Conservation (phyloP, 23 red algal genomes). For the Gracilaria gracilis region DNA sequence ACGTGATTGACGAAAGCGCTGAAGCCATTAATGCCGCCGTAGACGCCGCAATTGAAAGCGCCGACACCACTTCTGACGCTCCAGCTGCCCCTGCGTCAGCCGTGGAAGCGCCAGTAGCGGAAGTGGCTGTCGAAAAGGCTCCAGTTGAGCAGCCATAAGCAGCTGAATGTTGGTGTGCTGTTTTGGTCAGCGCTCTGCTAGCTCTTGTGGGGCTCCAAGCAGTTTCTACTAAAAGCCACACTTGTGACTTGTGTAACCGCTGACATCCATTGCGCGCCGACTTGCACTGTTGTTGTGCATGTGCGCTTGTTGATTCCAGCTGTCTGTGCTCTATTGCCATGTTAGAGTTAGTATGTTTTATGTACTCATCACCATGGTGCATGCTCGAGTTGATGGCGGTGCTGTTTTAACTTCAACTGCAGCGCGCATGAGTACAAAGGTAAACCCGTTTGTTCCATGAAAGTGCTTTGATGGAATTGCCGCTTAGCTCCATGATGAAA, state of each 20-base stretch:
- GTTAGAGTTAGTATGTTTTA: neutral
- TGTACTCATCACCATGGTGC: neutral
- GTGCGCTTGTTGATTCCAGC: neutral
- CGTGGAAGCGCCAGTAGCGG: neutral
- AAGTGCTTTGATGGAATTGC: neutral
- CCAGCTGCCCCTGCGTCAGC: neutral
- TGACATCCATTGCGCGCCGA: neutral
- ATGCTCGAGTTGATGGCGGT: neutral
- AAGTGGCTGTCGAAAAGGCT: neutral
- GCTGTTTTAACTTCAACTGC: too few species aligned
- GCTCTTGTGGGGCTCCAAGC: neutral
- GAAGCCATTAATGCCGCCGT: constrained; percentile 63
- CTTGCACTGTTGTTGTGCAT: neutral
- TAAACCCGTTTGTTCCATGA: too few species aligned
- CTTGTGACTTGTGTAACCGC: neutral
- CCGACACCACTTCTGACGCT: neutral
- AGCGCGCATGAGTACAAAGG: too few species aligned
- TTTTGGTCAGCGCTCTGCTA: neutral
- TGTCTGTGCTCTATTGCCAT: neutral
- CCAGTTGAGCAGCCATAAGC: neutral
- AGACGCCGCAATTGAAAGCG: constrained; percentile 33
- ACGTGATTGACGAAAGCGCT: constrained; percentile 47
- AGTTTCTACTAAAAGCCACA: constrained; percentile 1
- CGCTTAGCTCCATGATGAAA: neutral
- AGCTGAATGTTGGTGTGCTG: neutral